Conservation (phyloP, 495 filamentous ascomycete genomes). For the Aspergillus steynii region DNA sequence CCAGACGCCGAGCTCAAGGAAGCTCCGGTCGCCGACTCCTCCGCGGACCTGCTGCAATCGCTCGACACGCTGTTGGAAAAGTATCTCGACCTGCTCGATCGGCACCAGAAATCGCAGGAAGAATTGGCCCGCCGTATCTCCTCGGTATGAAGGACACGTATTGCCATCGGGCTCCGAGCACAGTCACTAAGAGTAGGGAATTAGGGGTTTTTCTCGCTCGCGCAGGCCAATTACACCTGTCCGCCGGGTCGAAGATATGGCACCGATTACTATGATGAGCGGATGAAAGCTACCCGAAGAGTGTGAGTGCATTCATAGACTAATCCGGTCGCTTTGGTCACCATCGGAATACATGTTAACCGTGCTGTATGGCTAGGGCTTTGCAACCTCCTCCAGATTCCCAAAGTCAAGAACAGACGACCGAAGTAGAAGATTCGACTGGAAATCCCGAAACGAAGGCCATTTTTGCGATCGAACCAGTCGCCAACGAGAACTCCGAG, state of each 20-base stretch:
- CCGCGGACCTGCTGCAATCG: conserved; percentile 30
- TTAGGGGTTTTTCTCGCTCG: conserved; percentile 56
- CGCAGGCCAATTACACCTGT: conserved; percentile 71
- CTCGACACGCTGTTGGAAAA: conserved; percentile 67
- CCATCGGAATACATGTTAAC: conserved; percentile 7
- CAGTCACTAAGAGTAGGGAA: background rate
- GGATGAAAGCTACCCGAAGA: conserved; percentile 64
- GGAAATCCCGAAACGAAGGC: background rate
- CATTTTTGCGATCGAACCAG: conserved; percentile 7
- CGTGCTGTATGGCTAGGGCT: conserved; percentile 21
- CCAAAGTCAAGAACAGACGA: background rate
- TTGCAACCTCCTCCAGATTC: conserved; percentile 16
- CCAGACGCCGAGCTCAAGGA: conserved; percentile 27
- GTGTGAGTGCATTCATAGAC: conserved; percentile 31
- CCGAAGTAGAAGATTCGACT: background rate
- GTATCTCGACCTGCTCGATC: conserved; percentile 69
- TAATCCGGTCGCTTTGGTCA: background rate
- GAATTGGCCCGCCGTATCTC: conserved; percentile 56
- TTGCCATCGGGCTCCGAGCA: background rate
- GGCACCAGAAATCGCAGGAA: conserved; percentile 63
- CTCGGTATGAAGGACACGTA: conserved; percentile 42
- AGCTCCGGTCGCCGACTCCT: conserved; percentile 17
- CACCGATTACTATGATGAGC: conserved; percentile 66
- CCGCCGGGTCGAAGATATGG: conserved; percentile 64
- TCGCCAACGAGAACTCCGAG: conserved; percentile 6